Percentiles rank a stretch among this genome's conserved stretches.
phyloP scores from a whole-genome alignment of 2,329 filamentous ascomycete species.

The Trichophyton rubrum region DNA sequence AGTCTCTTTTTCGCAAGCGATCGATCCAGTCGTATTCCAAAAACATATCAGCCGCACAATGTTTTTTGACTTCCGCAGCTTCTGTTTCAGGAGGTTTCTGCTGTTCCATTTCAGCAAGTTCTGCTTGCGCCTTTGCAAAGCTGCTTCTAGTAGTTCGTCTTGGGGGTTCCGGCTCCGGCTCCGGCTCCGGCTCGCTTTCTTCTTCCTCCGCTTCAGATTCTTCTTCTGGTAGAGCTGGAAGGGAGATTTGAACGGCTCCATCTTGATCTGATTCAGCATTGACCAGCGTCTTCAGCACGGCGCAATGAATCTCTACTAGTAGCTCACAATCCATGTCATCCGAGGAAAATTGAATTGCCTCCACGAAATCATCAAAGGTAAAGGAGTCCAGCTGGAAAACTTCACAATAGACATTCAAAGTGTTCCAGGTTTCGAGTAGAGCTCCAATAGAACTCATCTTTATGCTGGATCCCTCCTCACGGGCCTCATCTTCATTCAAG shows the following conservation, averaged over 20 bases:
- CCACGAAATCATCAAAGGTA: slow-evolving; percentile 90
- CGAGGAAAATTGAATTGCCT: slow-evolving; percentile 68
- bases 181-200: slow-evolving; percentile 47
- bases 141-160: slow-evolving; percentile 74
- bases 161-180: slow-evolving; percentile 58
- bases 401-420: slow-evolving; percentile 93
- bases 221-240: slow-evolving; percentile 63
- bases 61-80: slow-evolving; percentile 25
- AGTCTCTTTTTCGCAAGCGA: slow-evolving; percentile 68
- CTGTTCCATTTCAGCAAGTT: slow-evolving; percentile 50
- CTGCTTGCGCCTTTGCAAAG: slow-evolving; percentile 66
- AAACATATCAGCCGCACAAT: slow-evolving; percentile 60
- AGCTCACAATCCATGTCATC: slow-evolving; percentile 67
- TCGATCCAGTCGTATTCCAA: slow-evolving; percentile 71
- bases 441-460: slow-evolving; percentile 74
- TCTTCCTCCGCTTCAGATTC: slow-evolving; percentile 53
- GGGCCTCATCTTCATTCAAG: slow-evolving; percentile 48
- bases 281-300: slow-evolving; percentile 76
- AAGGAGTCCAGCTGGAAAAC: slow-evolving; percentile 92
- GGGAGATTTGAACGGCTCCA: slow-evolving; percentile 64
- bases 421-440: slow-evolving; percentile 88
- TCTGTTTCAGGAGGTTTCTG: slow-evolving; percentile 38
- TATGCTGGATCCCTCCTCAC: slow-evolving; percentile 34
- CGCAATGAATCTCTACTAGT: slow-evolving; percentile 82
- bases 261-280: slow-evolving; percentile 56